Evolutionary conservation across 345 rosid species (phyloP).

Genomic region (Eucalyptus sp.): DNA sequence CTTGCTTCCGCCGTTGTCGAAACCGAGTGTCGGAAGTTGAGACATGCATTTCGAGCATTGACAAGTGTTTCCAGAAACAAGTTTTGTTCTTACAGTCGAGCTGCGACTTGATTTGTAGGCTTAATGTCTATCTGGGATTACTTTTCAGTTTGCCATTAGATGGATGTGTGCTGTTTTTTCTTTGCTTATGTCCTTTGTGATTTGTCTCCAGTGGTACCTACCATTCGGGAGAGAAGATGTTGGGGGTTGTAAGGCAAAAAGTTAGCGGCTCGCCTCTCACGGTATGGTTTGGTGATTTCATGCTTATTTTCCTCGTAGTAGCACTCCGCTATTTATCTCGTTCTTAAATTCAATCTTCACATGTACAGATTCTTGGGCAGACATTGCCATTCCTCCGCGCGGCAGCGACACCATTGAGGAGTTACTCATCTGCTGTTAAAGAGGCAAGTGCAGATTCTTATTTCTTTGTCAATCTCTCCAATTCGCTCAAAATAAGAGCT

Average conservation of each 20-base stretch:
- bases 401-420: constrained; percentile 30
- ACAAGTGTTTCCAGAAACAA: background rate
- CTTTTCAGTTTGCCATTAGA: background rate
- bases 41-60: background rate
- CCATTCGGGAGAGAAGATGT: constrained; percentile 26
- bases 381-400: constrained; percentile 38
- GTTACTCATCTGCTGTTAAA: constrained; percentile 55
- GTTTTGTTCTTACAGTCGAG: background rate
- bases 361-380: constrained; percentile 18
- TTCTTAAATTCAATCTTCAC: background rate
- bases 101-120: background rate
- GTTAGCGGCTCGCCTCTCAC: constrained; percentile 17
- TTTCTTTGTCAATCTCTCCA: background rate
- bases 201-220: background rate
- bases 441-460: constrained; percentile 23
- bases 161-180: background rate
- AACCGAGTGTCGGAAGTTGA: background rate
- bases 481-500: background rate
- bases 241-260: constrained; percentile 45
- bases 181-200: background rate
- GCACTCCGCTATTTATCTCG: background rate
- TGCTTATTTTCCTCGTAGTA: background rate
- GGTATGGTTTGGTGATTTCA: background rate
- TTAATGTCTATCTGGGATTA: background rate
- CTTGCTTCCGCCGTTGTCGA: background rate